phyloP scores from a whole-genome alignment of 306 rosid genomes.

The Astragalus glycyphyllos region DNA sequence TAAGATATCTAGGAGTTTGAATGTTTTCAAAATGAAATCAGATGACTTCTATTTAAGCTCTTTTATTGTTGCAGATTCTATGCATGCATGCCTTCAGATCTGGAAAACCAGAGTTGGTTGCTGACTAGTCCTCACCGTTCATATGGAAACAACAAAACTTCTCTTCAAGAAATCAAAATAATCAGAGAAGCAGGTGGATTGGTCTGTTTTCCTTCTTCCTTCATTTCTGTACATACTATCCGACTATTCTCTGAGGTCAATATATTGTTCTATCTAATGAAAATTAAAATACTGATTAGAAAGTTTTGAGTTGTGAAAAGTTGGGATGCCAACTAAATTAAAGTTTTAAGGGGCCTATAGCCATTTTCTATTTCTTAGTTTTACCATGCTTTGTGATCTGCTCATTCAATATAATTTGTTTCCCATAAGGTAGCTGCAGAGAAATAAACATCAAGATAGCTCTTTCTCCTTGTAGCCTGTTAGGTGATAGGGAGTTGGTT shows the following conservation, averaged over 20 bases:
- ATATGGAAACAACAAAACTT: constrained; percentile 77
- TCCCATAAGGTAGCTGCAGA: no score
- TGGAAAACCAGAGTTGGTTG: constrained; percentile 77
- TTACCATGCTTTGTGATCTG: constrained; percentile 13
- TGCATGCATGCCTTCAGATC: no score
- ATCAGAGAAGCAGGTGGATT: constrained; percentile 99
- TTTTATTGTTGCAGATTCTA: constrained; percentile 68
- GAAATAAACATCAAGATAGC: constrained; percentile 11
- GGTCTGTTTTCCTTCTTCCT: constrained; percentile 88
- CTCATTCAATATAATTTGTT: constrained; percentile 15
- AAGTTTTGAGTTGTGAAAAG: constrained; percentile 18
- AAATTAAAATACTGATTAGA: constrained; percentile 13
- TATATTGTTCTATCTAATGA: constrained; percentile 8
- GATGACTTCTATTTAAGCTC: constrained; percentile 20
- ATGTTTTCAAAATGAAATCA: constrained; percentile 2
- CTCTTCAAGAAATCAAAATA: constrained; percentile 91
- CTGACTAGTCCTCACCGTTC: constrained; percentile 94
- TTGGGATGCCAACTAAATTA: constrained; percentile 25
- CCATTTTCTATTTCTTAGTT: constrained; percentile 26
- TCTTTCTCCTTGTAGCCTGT: constrained; percentile 7
- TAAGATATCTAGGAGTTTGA: constrained; percentile 31
- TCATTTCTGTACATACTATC: constrained; percentile 27
- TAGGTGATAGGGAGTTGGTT: constrained; percentile 24
- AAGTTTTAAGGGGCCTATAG: constrained; percentile 5
- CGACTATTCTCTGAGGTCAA: neutral